These are phyloP conservation scores for Sarocladiaceae sp. DNA, from an alignment of 2,329 filamentous ascomycete species.

Conservation along the genomic window DNA sequence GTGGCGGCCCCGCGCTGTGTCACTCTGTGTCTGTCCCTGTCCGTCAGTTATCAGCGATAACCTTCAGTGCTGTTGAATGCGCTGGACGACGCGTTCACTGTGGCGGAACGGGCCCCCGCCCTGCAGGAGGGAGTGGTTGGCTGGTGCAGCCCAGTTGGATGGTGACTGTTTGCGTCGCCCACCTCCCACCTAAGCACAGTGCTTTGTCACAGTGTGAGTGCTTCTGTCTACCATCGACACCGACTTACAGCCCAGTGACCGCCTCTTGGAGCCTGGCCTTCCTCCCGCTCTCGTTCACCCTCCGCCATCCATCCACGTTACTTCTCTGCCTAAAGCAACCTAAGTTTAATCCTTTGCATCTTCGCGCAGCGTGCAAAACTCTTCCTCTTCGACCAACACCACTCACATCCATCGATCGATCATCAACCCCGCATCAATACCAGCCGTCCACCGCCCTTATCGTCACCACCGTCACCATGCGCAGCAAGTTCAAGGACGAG, in stretches of 20 bases:
- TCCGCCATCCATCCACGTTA: slow-evolving; percentile 3
- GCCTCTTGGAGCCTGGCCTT: slow-evolving; percentile 1
- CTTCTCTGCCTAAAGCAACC: slow-evolving; percentile 8
- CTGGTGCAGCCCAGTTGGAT: background rate
- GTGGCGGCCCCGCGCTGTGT: slow-evolving; percentile 3
- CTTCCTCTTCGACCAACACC: background rate
- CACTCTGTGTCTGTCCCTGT: background rate
- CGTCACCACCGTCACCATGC: slow-evolving; percentile 61
- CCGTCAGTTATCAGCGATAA: too few species aligned
- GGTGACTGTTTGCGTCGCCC: slow-evolving; percentile 4
- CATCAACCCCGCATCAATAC: background rate
- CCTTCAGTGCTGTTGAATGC: too few species aligned
- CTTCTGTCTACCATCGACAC: background rate
- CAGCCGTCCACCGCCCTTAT: slow-evolving; percentile 1
- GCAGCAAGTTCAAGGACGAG: slow-evolving; percentile 99
- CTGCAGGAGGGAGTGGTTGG: background rate
- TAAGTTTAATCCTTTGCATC: background rate
- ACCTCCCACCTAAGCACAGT: background rate
- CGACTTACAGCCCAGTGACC: slow-evolving; percentile 9
- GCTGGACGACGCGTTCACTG: background rate
- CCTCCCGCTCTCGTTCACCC: background rate
- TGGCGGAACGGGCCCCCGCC: background rate
- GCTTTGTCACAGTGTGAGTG: slow-evolving; percentile 1
- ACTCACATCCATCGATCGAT: background rate
- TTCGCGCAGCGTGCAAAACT: background rate